Evolutionary conservation across 1,284 basidiomycete genomes (phyloP).

Genomic region (Thecaphora thlaspeos): DNA sequence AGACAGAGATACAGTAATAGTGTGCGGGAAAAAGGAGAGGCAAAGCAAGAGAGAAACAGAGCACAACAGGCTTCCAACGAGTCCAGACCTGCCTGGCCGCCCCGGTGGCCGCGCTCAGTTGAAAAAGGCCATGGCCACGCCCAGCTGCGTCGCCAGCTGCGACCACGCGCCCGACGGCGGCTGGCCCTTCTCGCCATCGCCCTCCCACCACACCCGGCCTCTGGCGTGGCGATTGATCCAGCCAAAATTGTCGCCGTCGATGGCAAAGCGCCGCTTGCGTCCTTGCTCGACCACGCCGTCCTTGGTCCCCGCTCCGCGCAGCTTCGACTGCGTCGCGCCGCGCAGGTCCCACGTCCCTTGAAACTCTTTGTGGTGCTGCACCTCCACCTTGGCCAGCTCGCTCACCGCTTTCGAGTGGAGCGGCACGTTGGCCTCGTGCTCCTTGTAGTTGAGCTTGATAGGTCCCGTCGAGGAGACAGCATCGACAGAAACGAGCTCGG

Average conservation of each 20-base stretch:
- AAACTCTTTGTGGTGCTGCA: slow-evolving; percentile 23
- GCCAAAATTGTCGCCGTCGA: slow-evolving; percentile 30
- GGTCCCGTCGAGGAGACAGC: slow-evolving; percentile 28
- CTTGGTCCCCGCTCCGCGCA: slow-evolving; percentile 14
- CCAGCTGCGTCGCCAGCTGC: slow-evolving; percentile 20
- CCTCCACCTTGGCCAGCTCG: slow-evolving; percentile 20
- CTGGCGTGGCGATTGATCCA: slow-evolving; percentile 27
- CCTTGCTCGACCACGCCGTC: slow-evolving; percentile 14
- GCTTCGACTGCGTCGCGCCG: slow-evolving; percentile 30
- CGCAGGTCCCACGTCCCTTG: slow-evolving; percentile 33
- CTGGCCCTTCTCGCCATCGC: slow-evolving; percentile 4
- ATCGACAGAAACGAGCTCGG: slow-evolving; percentile 24
- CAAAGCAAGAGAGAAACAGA: too few species aligned
- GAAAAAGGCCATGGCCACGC: slow-evolving; percentile 24
- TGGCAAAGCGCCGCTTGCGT: slow-evolving; percentile 15
- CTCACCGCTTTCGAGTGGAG: slow-evolving; percentile 26
- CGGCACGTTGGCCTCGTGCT: slow-evolving; percentile 25
- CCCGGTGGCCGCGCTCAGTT: too few species aligned
- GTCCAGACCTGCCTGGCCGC: too few species aligned
- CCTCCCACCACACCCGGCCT: slow-evolving; percentile 24
- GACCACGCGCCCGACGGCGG: slow-evolving; percentile 16
- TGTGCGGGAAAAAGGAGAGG: too few species aligned
- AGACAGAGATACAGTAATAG: too few species aligned
- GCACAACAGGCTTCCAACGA: too few species aligned
- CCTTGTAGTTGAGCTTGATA: slow-evolving; percentile 28